phyloP scores from a whole-genome alignment of 495 filamentous ascomycete genomes.

The Hapsidospora chrysogenum region DNA sequence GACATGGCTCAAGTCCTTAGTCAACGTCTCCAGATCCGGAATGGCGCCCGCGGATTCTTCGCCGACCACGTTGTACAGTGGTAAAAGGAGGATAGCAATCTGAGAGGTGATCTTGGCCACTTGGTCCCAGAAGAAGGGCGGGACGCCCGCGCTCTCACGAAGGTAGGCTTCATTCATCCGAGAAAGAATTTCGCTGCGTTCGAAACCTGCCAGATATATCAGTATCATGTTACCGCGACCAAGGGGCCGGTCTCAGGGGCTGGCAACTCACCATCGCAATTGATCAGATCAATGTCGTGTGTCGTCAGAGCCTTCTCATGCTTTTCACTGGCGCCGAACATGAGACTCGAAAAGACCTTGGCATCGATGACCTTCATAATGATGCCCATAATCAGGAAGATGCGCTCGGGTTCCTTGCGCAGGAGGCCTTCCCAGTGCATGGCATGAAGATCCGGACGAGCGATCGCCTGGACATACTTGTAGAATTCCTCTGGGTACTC shows the following conservation, averaged over 20 bases:
- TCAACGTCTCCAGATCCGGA: no score
- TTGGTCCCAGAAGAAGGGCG: background rate
- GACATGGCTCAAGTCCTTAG: no score
- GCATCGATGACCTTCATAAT: slow-evolving; percentile 1
- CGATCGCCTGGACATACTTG: no score
- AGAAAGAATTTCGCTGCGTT: background rate
- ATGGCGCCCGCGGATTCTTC: background rate
- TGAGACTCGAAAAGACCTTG: background rate
- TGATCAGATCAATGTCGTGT: background rate
- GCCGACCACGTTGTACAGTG: background rate
- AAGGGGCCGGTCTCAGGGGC: no score
- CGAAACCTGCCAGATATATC: background rate
- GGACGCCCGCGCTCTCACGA: background rate
- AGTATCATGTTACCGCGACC: background rate
- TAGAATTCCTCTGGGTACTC: no score
- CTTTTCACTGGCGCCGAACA: background rate
- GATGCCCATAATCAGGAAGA: no score
- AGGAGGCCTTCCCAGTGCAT: no score
- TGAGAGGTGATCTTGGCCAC: background rate
- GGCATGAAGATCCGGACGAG: no score
- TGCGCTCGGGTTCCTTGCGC: no score
- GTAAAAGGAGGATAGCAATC: background rate
- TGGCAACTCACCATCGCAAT: background rate
- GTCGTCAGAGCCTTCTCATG: background rate
- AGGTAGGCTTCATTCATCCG: background rate